These are phyloP conservation scores for Diaporthe citriasiana DNA, from an alignment of 2,329 filamentous ascomycete genomes.

Conservation along the genomic window DNA sequence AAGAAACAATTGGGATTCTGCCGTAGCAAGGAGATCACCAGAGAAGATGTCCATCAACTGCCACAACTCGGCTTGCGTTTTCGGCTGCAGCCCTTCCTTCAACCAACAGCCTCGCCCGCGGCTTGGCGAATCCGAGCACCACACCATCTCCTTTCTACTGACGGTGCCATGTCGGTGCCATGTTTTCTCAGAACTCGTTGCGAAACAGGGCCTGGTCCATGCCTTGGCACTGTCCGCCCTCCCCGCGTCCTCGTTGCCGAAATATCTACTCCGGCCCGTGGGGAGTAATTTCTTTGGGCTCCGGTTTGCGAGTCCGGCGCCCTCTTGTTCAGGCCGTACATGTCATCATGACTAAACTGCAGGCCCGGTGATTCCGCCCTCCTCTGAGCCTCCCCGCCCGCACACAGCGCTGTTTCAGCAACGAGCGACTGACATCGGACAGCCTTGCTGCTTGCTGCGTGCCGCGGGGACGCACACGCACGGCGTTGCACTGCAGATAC, in stretches of 20 bases:
- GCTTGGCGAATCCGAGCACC: constrained; percentile 26
- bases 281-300: constrained; percentile 34
- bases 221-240: constrained; percentile 37
- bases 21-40: neutral
- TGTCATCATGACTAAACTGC: constrained; percentile 28
- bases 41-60: neutral
- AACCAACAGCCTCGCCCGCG: constrained; percentile 24
- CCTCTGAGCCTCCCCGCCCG: neutral
- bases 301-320: constrained; percentile 32
- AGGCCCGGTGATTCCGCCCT: constrained; percentile 18
- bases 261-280: constrained; percentile 32
- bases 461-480: constrained; percentile 30
- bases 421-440: constrained; percentile 21
- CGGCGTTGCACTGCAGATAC: constrained; percentile 41
- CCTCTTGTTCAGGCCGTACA: neutral
- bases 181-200: constrained; percentile 6
- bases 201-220: constrained; percentile 33
- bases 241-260: constrained; percentile 22
- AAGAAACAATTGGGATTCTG: neutral
- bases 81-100: constrained; percentile 14
- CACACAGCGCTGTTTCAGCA: constrained; percentile 28
- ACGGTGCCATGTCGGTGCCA: constrained; percentile 19
- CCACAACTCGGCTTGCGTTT: constrained; percentile 2
- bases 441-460: constrained; percentile 29
- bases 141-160: neutral